Evolutionary conservation across 129 eudicot genomes (phyloP), one percentile per base, ranked within the genome.

Genomic region (Lactuca sativa): DNA sequence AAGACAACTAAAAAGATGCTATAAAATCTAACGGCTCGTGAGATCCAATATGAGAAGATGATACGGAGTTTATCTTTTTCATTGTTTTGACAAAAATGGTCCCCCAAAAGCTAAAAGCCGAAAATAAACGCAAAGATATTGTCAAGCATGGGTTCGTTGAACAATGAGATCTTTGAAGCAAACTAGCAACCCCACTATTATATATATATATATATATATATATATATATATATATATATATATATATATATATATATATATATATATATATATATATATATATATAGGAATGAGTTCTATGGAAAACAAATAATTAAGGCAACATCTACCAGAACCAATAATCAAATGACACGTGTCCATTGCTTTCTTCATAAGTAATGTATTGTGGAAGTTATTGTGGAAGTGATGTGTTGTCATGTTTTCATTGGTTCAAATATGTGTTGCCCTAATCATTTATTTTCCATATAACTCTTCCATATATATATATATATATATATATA

Each of bases 81-180:
- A 40, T 55, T 62, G 56, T 38, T 43, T 54, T 55, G 71, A 57
- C 40, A 53, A 74, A 31, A 53, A 67, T 61, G 80, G 80, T 76
- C 80, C 80, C 80, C 80, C 64, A 60, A n/a, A 6, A 49, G 56
- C 56, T 15, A 51, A 51, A 51, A 51, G 18, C 21, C 44, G 47
- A 61, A 66, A 75, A 12, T 51, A 56, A 52, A 75, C 63, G 30
- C 80, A 68, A 76, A 69, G 74, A 60, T 51, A 11, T 68, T 60
- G 74, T 67, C 64, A 37, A 68, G 70, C 75, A 76, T 68, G 75
- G 75, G 80, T 62, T 61, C 57, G 52, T 68, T 60, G 63, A 67
- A 66, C 10, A 58, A 44, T 47, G 38, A 65, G 40, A 40, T 64
- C 78, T 55, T 37, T 21, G 4, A 7, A 52, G 21, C n/a, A 18